phyloP scores from a whole-genome alignment of 371 early-diverging fungal genomes.

The Lichtheimia ornata region DNA sequence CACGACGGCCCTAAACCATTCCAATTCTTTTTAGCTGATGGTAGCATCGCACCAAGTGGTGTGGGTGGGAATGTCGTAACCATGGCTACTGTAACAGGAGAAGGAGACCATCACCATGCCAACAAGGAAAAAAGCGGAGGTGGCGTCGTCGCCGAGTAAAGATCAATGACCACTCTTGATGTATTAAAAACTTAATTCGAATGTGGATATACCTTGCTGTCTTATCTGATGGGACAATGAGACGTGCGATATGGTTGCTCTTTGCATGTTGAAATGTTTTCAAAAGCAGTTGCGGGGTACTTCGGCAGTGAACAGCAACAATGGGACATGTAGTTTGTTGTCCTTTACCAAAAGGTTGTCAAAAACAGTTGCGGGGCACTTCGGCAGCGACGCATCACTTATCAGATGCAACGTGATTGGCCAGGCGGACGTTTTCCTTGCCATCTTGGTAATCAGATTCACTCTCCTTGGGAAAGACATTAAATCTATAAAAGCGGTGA shows the following conservation, averaged over 20 bases:
- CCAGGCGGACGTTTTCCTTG: not conserved
- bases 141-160: constrained; percentile 1
- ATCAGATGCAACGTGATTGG: constrained; percentile 16
- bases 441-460: no score
- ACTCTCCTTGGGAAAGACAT: not conserved
- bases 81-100: not conserved
- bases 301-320: no score
- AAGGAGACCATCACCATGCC: not conserved
- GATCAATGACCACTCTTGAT: not conserved
- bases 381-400: constrained; percentile 7
- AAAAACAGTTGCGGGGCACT: constrained; percentile 9
- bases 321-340: not conserved
- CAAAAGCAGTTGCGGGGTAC: no score
- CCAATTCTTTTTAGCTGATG: constrained; percentile 1
- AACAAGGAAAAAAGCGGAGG: not conserved
- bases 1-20: no score
- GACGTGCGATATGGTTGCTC: no score
- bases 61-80: not conserved
- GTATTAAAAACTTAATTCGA: not conserved
- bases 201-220: not conserved
- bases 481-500: not conserved
- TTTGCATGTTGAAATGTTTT: no score
- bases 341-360: constrained; percentile 3
- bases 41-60: not conserved
- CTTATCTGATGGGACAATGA: constrained; percentile 8